Conservation (phyloP, 768 basidiomycete genomes). For the Thelephora aurantiotincta region DNA sequence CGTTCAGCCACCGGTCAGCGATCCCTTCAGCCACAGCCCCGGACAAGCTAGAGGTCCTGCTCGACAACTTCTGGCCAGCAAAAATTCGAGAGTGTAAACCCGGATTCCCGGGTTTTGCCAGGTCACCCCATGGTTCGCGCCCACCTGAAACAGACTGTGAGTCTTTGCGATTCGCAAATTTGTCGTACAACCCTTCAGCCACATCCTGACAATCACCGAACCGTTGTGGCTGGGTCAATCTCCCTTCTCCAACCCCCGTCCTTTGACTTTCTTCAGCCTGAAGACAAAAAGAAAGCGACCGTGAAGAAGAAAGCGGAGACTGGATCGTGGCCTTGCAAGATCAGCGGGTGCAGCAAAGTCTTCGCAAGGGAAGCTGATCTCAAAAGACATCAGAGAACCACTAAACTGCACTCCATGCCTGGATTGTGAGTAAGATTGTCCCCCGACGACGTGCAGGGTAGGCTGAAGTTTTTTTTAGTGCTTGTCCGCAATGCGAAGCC, state of each 20-base stretch:
- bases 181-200: not conserved
- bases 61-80: no score
- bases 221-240: conserved; percentile 11
- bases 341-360: conserved; percentile 69
- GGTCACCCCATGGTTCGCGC: conserved; percentile 11
- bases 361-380: conserved; percentile 75
- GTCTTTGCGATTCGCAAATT: conserved; percentile 6
- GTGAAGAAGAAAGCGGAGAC: conserved; percentile 36
- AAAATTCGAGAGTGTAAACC: no score
- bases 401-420: conserved; percentile 61
- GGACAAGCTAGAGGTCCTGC: no score
- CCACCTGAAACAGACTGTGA: conserved; percentile 11
- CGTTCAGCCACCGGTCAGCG: no score
- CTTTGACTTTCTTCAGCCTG: conserved; percentile 28
- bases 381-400: conserved; percentile 70
- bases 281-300: conserved; percentile 22
- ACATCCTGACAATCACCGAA: not conserved
- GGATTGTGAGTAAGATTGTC: conserved; percentile 36
- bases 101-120: no score
- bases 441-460: not conserved
- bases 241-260: conserved; percentile 13
- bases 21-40: no score
- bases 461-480: conserved; percentile 22
- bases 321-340: conserved; percentile 66
- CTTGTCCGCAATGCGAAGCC: conserved; percentile 71